Conservation (phyloP, 495 filamentous ascomycete genomes). For the Aspergillus coremiiformis region DNA sequence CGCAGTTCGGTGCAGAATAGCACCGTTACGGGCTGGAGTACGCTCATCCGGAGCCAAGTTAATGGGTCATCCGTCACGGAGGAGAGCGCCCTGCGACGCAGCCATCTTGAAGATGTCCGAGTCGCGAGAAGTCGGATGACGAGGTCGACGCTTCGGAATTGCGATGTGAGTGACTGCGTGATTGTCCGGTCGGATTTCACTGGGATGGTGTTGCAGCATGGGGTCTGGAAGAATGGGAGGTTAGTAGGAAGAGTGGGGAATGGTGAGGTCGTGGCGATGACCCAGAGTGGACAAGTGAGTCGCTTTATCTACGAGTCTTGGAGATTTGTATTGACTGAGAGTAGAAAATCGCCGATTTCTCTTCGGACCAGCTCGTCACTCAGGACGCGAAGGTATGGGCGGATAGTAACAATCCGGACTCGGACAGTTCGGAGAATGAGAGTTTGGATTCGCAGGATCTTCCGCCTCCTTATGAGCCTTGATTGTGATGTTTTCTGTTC, state of each 20-base stretch:
- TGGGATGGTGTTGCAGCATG: constrained; percentile 28
- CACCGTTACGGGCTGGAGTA: constrained; percentile 11
- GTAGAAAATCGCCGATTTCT: background rate
- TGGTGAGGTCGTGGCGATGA: constrained; percentile 14
- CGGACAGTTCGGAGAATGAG: background rate
- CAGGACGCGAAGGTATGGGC: background rate
- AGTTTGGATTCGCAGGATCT: background rate
- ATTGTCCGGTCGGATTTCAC: constrained; percentile 21
- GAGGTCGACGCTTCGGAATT: constrained; percentile 19
- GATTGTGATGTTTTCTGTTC: background rate
- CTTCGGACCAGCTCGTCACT: background rate
- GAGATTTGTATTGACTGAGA: background rate
- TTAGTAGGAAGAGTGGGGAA: constrained; percentile 23
- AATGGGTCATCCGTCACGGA: constrained; percentile 15
- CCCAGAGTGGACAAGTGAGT: constrained; percentile 8
- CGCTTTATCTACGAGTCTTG: background rate
- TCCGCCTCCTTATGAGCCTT: background rate
- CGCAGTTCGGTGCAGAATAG: constrained; percentile 20
- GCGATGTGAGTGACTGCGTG: constrained; percentile 26
- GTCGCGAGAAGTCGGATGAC: constrained; percentile 15
- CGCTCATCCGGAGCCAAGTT: constrained; percentile 10
- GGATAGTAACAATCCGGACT: background rate
- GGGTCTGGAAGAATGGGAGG: constrained; percentile 29
- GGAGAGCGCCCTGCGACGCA: constrained; percentile 14
- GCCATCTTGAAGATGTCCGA: background rate